Base-by-base conservation (phyloP, 768 basidiomycete genomes). In the Peribolospora baueri region DNA sequence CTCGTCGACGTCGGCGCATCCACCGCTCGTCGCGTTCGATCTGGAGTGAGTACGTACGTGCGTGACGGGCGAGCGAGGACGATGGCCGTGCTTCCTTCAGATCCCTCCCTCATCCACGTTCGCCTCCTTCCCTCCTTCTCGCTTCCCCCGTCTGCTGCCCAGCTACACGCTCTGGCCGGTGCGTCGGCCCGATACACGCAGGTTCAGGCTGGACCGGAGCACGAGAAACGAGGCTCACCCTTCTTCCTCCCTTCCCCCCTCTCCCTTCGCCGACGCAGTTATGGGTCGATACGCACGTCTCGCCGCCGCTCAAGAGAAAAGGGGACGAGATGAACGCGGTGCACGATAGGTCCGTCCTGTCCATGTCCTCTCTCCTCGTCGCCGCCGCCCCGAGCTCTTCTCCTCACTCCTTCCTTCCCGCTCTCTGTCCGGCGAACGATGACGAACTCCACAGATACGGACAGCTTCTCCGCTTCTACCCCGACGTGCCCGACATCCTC, bases 271-370 rank as follows among this genome's bases (percentile, higher is more conserved):
- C 13, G n/a, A 46, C 38, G 42, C 50, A 10, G n/a, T 70, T 86
- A 11, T 86, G 84, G 84, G 80, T 87, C 53, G 85, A 88, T 65
- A 78, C 78, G 13, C 80, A 85, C 64, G 72, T 82, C 52, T 68
- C 72, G 0, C 68, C 69, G 3, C 69, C 69, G 0, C 53, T 71
- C 39, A 69, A 65, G 57, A 61, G 70, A 1, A 59, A 59, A 46
- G 67, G 64, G 0, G 59, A 68, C 40, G 61, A 64, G 36, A 56
- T 70, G 11, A 71, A 71, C 59, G 45, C 57, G 38, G 63, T 70
- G 5, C 58, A 62, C 10, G 68, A 69, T 55, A 61, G 64, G 61
- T 66, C 56, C 40, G 64, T 55, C 3, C 14, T 55, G 5, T 39
- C 36, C n/a, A 36, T 53, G 8, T 9, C 25, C 1, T 52, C 36